A percentile compares a stretch with the other conserved stretches of the same genome.
These are phyloP conservation scores for Alternaria solani DNA, from an alignment of 2,329 filamentous ascomycete genomes.

Conservation along the genomic window DNA sequence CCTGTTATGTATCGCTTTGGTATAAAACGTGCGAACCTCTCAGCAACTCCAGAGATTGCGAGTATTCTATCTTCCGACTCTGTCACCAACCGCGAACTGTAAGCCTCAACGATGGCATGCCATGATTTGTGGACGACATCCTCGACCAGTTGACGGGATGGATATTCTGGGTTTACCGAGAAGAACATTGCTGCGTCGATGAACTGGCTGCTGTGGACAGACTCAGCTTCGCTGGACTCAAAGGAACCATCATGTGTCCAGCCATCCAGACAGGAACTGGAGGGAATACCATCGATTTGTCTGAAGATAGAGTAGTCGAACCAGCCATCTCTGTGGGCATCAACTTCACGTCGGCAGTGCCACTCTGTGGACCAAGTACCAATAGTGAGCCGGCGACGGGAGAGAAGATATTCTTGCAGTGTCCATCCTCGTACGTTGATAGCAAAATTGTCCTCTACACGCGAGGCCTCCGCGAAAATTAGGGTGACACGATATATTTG, in stretches of 20 bases:
- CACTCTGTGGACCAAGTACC: background rate
- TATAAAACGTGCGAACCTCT: background rate
- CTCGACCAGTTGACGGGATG: background rate
- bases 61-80: background rate
- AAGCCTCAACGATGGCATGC: accelerated
- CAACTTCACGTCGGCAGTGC: accelerated
- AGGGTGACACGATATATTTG: accelerated
- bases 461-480: accelerated
- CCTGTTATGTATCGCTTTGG: background rate
- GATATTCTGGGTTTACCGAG: background rate
- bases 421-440: background rate
- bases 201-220: background rate
- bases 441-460: accelerated
- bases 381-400: background rate
- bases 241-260: background rate
- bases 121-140: accelerated
- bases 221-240: background rate
- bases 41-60: background rate
- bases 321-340: background rate
- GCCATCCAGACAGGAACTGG: too few relatives aligned
- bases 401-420: background rate
- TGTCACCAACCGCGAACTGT: background rate
- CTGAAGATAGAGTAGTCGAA: too few relatives aligned
- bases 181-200: background rate
- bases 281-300: too few relatives aligned